Base-by-base conservation (phyloP, 2,329 filamentous ascomycete genomes). In the Atkinsonella hypoxylon region DNA sequence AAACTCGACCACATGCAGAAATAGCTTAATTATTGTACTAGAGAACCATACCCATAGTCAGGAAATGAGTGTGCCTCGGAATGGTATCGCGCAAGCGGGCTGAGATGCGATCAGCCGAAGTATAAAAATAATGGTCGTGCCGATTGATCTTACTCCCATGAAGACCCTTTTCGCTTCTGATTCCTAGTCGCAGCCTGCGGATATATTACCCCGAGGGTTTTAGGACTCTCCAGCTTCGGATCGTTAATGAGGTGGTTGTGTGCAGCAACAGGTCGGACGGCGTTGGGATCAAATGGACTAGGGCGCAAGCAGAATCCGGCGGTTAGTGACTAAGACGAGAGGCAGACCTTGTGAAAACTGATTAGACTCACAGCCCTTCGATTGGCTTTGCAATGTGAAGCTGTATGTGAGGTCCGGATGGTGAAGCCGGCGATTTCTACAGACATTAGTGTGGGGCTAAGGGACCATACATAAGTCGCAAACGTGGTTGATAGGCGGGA, bases 31-130 rank as follows among this genome's bases (percentile, higher is more conserved):
- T 9, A 8, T 18, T 26, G 20, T 9, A 20, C 2, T 34, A 18
- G 12, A 45, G 46, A 54, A 51, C 53, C 58, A 49, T 65, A 70
- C 68, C 65, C 67, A 70, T 70, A 71, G 59, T 70, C 68, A 47
- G 68, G 68, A 56, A 68, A 67, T 53, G 66, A 69, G 58, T 63
- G 61, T 54, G 62, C 62, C 52, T 64, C 55, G 51, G 66, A 70
- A 49, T 58, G 53, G 53, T 70, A 70, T 52, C 66, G 62, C 49
- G 57, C 56, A 50, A 62, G 56, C 48, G 65, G 58, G 57, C 66
- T 69, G 52, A 15, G 26, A 22, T 34, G 26, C 48, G 7, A 34
- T 45, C 45, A 50, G 46, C 8, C 50, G 20, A 20, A 34, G 31
- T 6, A 11, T 9, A 32, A 17, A 30, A 12, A 45, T 15, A 5